These are phyloP conservation scores for Aspergillus wentii DNA, from an alignment of 495 filamentous ascomycete species.

Conservation along the genomic window DNA sequence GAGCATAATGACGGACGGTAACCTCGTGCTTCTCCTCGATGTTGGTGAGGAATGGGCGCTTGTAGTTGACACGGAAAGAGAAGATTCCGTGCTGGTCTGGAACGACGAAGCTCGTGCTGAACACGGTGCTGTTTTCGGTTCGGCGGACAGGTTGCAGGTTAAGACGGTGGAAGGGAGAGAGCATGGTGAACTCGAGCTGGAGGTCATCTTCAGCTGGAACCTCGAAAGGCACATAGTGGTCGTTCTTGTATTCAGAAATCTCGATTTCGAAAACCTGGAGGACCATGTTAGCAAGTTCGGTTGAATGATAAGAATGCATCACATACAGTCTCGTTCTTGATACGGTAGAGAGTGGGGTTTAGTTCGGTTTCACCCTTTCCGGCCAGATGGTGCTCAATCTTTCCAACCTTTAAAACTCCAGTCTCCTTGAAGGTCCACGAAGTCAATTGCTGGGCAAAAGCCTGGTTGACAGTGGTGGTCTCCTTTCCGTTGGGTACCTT, in stretches of 20 bases:
- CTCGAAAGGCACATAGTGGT: conserved; percentile 67
- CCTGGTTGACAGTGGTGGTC: conserved; percentile 66
- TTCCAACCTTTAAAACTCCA: conserved; percentile 81
- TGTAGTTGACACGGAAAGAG: conserved; percentile 94
- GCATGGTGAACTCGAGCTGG: conserved; percentile 97
- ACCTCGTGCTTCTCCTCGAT: conserved; percentile 94
- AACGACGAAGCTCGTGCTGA: conserved; percentile 67
- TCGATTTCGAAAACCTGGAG: conserved; percentile 79
- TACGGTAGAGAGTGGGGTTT: conserved; percentile 88
- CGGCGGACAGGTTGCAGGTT: conserved; percentile 53
- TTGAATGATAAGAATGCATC: conserved; percentile 5
- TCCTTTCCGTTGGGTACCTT: conserved; percentile 50
- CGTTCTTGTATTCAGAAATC: conserved; percentile 73
- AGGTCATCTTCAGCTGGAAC: conserved; percentile 64
- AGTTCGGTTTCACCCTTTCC: conserved; percentile 40
- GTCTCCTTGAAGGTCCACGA: conserved; percentile 93
- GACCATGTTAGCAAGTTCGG: conserved; percentile 17
- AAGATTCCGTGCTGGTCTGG: conserved; percentile 99
- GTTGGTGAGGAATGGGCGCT: conserved; percentile 83
- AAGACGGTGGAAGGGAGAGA: conserved; percentile 96
- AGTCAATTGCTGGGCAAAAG: conserved; percentile 77
- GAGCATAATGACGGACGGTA: conserved; percentile 90
- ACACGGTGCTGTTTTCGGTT: conserved; percentile 67
- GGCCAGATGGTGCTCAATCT: conserved; percentile 72
- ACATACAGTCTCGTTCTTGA: conserved; percentile 96